These are phyloP conservation scores for Murraya paniculata DNA, from an alignment of 345 rosid genomes.

Conservation along the genomic window DNA sequence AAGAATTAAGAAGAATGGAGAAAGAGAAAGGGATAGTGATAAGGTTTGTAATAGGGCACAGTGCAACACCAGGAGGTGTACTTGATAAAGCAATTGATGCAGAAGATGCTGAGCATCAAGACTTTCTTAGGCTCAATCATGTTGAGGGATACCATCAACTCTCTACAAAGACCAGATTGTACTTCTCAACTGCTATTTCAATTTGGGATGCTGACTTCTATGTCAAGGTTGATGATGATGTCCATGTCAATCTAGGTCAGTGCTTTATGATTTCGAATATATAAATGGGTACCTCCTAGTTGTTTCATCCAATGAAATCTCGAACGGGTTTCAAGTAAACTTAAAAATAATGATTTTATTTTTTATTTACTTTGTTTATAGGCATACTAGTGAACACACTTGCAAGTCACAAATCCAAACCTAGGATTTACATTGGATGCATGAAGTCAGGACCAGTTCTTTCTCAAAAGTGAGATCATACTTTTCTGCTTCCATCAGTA, in stretches of 20 bases:
- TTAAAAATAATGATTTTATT: too few relatives aligned
- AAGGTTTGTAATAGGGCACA: constrained; percentile 88
- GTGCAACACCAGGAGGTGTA: constrained; percentile 70
- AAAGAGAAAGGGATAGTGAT: constrained; percentile 78
- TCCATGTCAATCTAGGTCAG: constrained; percentile 73
- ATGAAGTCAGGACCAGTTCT: constrained; percentile 98
- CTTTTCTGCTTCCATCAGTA: neutral
- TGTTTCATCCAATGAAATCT: too few relatives aligned
- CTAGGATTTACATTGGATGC: constrained; percentile 87
- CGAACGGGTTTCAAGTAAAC: too few relatives aligned
- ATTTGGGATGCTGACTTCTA: constrained; percentile 86
- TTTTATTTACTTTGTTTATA: neutral
- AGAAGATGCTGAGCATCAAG: constrained; percentile 60
- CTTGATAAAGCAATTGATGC: constrained; percentile 73
- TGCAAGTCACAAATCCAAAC: constrained; percentile 55
- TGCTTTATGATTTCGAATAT: neutral
- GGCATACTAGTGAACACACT: constrained; percentile 59
- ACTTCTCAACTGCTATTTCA: constrained; percentile 73
- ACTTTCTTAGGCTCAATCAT: constrained; percentile 76
- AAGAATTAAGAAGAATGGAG: constrained; percentile 64
- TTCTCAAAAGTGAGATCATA: constrained; percentile 51
- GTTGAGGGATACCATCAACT: constrained; percentile 84
- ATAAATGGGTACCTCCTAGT: too few relatives aligned
- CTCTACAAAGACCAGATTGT: constrained; percentile 75
- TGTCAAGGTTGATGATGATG: constrained; percentile 84